phyloP scores from a whole-genome alignment of 2,329 filamentous ascomycete species.

The Passalora sequoiae region DNA sequence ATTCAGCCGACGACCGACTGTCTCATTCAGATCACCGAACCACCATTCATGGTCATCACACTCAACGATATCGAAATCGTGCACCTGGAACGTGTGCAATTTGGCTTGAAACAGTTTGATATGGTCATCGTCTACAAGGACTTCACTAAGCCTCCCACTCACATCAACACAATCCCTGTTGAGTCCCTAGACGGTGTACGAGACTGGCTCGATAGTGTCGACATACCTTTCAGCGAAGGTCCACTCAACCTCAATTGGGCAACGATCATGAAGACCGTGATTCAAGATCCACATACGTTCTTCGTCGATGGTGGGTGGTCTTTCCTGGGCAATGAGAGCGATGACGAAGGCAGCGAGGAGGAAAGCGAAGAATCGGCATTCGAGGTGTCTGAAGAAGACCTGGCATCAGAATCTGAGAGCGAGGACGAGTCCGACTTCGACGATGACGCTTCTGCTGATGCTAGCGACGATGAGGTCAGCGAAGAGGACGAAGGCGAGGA shows the following conservation, averaged over 20 bases:
- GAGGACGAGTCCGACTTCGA: constrained; percentile 93
- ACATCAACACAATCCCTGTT: constrained; percentile 97
- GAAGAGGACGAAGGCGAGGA: constrained; percentile 71
- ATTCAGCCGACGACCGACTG: constrained; percentile 96
- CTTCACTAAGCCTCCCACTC: constrained; percentile 80
- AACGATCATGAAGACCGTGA: constrained; percentile 99
- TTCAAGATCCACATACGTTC: constrained; percentile 87
- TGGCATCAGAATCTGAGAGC: constrained; percentile 69
- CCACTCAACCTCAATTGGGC: constrained; percentile 98
- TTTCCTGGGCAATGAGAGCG: constrained; percentile 81
- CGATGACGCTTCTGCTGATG: constrained; percentile 78
- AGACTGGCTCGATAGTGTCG: constrained; percentile 93
- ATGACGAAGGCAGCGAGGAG: constrained; percentile 71
- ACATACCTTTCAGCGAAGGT: constrained; percentile 90
- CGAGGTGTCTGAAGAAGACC: constrained; percentile 79
- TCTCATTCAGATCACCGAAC: constrained; percentile 92
- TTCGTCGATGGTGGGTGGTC: constrained; percentile 93
- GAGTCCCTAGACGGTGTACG: constrained; percentile 93
- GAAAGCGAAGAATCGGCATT: constrained; percentile 88
- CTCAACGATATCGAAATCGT: constrained; percentile 94
- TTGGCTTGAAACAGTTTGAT: constrained; percentile 98
- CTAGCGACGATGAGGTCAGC: constrained; percentile 61
- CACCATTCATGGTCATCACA: constrained; percentile 92
- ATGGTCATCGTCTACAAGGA: constrained; percentile 98
- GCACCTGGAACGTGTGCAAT: constrained; percentile 89